Base-by-base conservation (phyloP, 352 stramenopile genomes). In the Phytopythium montanum region DNA sequence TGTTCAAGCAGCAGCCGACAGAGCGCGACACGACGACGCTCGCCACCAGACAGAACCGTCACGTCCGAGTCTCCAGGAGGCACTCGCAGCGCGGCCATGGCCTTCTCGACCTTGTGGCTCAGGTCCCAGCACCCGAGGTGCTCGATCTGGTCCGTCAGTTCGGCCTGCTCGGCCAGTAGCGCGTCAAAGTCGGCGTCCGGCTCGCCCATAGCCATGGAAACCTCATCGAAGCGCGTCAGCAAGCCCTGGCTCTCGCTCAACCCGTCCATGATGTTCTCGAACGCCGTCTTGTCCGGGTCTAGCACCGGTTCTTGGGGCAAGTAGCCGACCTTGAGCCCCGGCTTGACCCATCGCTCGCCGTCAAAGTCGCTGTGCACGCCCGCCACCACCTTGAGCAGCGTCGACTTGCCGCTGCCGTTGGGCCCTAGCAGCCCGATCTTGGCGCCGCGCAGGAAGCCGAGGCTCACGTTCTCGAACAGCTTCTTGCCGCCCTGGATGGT, bases 371-470 rank as follows among this genome's bases (percentile, higher is more conserved):
- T 79, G 58, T 67, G 73, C 16, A 98, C 95, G 23, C 96, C 94
- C 4, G 88, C 89, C 64, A 99, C 90, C 19, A 99, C 83, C 76
- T 99, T 99, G 13, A 99, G 77, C 16, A 99, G 76, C 38, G 96
- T 99, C 33, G 92, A 98, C 67, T 98, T 99, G 58, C 94, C 94
- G 39, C 70, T 97, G 54, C 97, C 97, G 69, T 99, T 99, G 5
- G 96, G 66, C 16, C 96, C 96, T 0, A 99, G 78, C 13, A 99
- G 79, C 16, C 96, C 97, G 52, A 99, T 97, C 59, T 98, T 96
- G 61, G 90, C 97, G 72, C 98, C 96, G 46, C 80, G 83, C 41
- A 93, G 57, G 58, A 95, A 93, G 36, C 79, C 82, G 23, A 95
- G 64, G 59, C 79, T 90, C 55, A 93, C 72, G 54, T 72, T 75